Conservation (phyloP, 306 rosid species). For the Amphicarpaea edgeworthii region DNA sequence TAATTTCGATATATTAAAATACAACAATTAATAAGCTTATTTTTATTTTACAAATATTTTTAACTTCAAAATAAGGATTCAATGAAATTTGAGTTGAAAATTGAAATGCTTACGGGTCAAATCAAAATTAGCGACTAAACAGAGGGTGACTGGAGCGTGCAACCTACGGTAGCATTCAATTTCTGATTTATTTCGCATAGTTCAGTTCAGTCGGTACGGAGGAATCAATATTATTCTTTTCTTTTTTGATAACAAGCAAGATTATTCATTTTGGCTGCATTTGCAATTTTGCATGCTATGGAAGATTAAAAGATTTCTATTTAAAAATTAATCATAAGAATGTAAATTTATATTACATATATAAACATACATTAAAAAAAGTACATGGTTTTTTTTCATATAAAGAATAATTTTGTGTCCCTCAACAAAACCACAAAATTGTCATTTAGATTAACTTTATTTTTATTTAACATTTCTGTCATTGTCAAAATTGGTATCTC, state of each 20-base stretch:
- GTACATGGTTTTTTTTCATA: too few relatives aligned
- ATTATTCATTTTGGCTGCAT: background rate
- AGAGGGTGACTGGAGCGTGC: background rate
- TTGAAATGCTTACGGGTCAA: background rate
- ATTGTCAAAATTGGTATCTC: background rate
- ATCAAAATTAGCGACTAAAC: background rate
- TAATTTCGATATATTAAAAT: background rate
- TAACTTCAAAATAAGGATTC: background rate
- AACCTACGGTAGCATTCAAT: constrained; percentile 2
- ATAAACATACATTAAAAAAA: too few relatives aligned
- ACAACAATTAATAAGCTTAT: background rate
- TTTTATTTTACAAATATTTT: background rate
- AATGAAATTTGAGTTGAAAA: background rate
- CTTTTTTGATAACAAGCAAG: background rate
- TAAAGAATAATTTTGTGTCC: too few relatives aligned
- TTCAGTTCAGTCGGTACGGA: too few relatives aligned
- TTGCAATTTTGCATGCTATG: too few relatives aligned
- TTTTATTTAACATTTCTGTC: background rate
- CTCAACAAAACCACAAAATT: too few relatives aligned
- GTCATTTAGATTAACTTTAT: background rate
- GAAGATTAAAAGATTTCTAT: background rate
- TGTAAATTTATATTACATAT: too few relatives aligned
- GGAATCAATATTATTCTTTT: too few relatives aligned
- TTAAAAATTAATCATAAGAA: too few relatives aligned
- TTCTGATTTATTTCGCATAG: background rate